Conservation (phyloP, 108 stramenopile genomes). For the Nitzschia sp. region DNA sequence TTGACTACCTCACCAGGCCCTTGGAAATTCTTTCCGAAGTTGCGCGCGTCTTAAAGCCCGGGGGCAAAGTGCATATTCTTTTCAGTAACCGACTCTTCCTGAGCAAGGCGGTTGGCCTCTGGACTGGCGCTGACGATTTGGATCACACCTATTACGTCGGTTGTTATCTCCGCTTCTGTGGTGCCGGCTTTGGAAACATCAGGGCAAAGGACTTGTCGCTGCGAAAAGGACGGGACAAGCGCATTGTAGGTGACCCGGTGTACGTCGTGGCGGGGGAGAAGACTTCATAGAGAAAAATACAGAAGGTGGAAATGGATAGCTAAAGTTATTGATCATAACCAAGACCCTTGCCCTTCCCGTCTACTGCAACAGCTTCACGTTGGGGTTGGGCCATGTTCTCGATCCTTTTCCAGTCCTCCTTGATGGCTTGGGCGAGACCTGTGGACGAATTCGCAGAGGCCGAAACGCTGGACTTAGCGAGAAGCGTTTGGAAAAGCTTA, state of each 20-base stretch:
- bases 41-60: constrained; percentile 79
- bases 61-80: constrained; percentile 84
- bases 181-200: constrained; percentile 53
- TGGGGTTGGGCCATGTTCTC: constrained; percentile 42
- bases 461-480: constrained; percentile 50
- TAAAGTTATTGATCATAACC: neutral
- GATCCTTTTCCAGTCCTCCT: constrained; percentile 78
- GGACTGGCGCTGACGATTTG: constrained; percentile 92
- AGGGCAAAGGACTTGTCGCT: constrained; percentile 75
- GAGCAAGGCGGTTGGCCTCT: constrained; percentile 71
- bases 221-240: constrained; percentile 56
- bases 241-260: constrained; percentile 79
- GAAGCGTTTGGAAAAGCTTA: constrained; percentile 69
- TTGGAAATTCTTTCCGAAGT: constrained; percentile 86
- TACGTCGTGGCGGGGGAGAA: constrained; percentile 69
- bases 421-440: constrained; percentile 7
- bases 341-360: neutral
- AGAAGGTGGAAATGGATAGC: neutral
- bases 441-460: constrained; percentile 14
- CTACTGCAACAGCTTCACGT: no score
- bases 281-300: neutral
- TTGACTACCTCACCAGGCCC: constrained; percentile 91
- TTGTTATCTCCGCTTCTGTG: constrained; percentile 71
- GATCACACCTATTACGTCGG: constrained; percentile 90
- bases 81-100: constrained; percentile 94